Conservation (phyloP, 805 yeast species). For the Tetrapisispora phaffii region DNA sequence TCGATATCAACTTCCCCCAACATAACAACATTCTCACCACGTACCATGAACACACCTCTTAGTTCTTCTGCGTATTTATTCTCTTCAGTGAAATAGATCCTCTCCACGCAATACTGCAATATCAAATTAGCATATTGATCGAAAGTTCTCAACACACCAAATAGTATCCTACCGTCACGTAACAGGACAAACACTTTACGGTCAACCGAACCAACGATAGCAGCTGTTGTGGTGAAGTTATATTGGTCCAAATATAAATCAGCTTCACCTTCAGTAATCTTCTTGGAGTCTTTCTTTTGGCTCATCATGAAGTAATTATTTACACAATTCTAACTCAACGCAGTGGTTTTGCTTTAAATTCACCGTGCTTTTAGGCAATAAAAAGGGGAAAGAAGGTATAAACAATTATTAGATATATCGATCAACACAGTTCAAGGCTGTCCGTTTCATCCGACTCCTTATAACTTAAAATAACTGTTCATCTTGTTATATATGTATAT, state of each 20-base stretch:
- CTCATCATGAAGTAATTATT: conserved; percentile 1
- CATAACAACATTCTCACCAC: conserved; percentile 94
- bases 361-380: neutral
- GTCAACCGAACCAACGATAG: conserved; percentile 80
- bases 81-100: conserved; percentile 55
- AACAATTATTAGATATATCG: no score
- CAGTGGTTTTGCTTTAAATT: neutral
- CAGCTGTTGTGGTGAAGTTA: conserved; percentile 82
- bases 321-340: neutral
- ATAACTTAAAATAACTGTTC: no score
- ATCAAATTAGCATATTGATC: conserved; percentile 93
- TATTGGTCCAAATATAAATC: conserved; percentile 68
- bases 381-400: no score
- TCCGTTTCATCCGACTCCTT: no score
- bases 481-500: no score
- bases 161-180: conserved; percentile 80
- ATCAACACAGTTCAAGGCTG: no score
- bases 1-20: conserved; percentile 90
- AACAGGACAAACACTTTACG: conserved; percentile 71
- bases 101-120: conserved; percentile 80
- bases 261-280: conserved; percentile 34
- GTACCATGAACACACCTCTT: conserved; percentile 74
- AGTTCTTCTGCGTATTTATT: conserved; percentile 61
- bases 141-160: conserved; percentile 87
- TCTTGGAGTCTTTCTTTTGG: conserved; percentile 13